Base-by-base conservation (phyloP, 768 basidiomycete species). In the Ephemerocybe angulata region DNA sequence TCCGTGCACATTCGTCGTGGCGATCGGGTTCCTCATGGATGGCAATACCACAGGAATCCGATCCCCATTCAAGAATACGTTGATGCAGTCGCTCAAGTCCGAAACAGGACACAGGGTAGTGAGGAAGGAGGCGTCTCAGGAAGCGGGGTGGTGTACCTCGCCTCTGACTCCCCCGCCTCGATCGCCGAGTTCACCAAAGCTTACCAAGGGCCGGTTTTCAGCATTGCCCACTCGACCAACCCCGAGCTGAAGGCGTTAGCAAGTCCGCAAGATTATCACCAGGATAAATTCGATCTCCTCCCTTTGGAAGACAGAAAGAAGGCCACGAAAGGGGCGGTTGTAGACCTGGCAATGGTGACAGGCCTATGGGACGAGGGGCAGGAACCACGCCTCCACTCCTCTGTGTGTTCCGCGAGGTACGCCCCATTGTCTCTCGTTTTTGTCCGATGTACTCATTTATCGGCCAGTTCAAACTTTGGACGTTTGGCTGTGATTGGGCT, bases 1-100 rank as follows among this genome's bases (percentile, higher is more conserved):
- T 74, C 77, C n/a, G 72, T 83, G 12, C 85, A 89, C 64, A 75
- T 87, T 55, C 82, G 86, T 30, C 77, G 79, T 41, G 86, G 86
- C 13, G 86, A 87, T 68, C 73, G 76, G 5, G 66, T 70, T 46
- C 75, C 81, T 12, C 57, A 63, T 10, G 80, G 78, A 4, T 81
- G 73, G 60, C 62, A 67, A 28, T 80, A 75, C 55, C 72, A 70
- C 29, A 66, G 70, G 42, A 60, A 68, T 4, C 73, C 79, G 62
- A 72, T 88, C 15, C 82, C 85, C 1, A 59, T 78, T 24, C 58
- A 72, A 33, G 75, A 81, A 40, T 89, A 74, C 61, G 66, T 76
- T 22, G 59, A 75, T 17, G 78, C 76, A 17, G 74, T 76, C 1
- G 64, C 65, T 24, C 64, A 71, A 22, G 71, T 76, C 0, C 81